phyloP scores from a whole-genome alignment of 1,284 basidiomycete species.

The Naganishia liquefaciens region DNA sequence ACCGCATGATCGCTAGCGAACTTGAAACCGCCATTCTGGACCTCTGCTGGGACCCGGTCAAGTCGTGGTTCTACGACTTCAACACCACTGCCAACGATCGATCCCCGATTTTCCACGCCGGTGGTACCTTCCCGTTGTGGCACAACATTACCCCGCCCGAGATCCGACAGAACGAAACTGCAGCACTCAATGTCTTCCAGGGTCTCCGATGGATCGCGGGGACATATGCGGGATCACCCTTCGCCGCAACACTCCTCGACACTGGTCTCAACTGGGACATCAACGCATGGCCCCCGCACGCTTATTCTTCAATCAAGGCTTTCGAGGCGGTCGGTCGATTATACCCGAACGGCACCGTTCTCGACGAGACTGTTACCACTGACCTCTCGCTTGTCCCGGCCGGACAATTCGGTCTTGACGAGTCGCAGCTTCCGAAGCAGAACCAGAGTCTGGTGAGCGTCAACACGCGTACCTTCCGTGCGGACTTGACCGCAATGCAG shows the following conservation, averaged over 20 bases:
- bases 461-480: conserved; percentile 65
- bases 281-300: conserved; percentile 39
- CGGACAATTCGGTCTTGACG: conserved; percentile 71
- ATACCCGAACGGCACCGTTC: conserved; percentile 38
- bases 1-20: conserved; percentile 62
- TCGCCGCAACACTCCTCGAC: conserved; percentile 65
- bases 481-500: conserved; percentile 35
- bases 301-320: conserved; percentile 72
- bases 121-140: conserved; percentile 85
- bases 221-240: conserved; percentile 78
- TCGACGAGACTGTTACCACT: conserved; percentile 54
- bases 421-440: conserved; percentile 69
- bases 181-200: conserved; percentile 71
- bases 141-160: conserved; percentile 76
- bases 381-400: conserved; percentile 69
- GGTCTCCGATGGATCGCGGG: conserved; percentile 66
- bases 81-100: conserved; percentile 61
- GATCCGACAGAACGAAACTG: conserved; percentile 59
- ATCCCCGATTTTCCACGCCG: conserved; percentile 66
- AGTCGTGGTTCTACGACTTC: conserved; percentile 86
- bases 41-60: conserved; percentile 77
- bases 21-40: conserved; percentile 75
- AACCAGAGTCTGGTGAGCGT: conserved; percentile 57
- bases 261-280: conserved; percentile 64
- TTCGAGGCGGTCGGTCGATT: conserved; percentile 58